phyloP scores from a whole-genome alignment of 2,329 filamentous ascomycete species.

The Penicillium sp. region DNA sequence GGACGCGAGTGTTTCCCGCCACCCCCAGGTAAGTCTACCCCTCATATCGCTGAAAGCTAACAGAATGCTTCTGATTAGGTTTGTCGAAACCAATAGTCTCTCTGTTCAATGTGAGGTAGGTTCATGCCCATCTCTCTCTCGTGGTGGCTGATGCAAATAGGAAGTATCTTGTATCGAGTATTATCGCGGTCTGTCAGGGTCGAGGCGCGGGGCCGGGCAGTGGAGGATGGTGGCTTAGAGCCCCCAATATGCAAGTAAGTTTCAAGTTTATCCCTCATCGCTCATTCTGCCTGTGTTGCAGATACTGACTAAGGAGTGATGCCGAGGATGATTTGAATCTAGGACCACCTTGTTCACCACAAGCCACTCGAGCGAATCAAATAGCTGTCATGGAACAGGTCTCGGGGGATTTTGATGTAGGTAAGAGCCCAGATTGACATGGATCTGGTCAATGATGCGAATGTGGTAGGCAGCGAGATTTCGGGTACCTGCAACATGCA shows the following conservation, averaged over 20 bases:
- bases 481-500: slow-evolving; percentile 16
- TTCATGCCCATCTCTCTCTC: not conserved
- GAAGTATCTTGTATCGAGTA: not conserved
- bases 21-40: not conserved
- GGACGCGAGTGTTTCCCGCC: not conserved
- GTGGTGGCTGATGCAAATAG: slow-evolving; percentile 1
- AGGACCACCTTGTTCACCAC: slow-evolving; percentile 2
- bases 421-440: not conserved
- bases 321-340: not conserved
- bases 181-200: not conserved
- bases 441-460: slow-evolving; percentile 1
- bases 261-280: not conserved
- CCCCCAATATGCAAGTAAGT: slow-evolving; percentile 3
- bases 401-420: not conserved
- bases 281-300: not conserved
- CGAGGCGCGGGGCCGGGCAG: slow-evolving; percentile 1
- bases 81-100: not conserved
- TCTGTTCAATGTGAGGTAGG: not conserved
- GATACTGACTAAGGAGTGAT: slow-evolving; percentile 3
- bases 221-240: slow-evolving; percentile 17
- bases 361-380: not conserved
- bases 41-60: not conserved
- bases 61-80: not conserved
- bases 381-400: not conserved
- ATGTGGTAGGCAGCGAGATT: slow-evolving; percentile 16